phyloP scores from a whole-genome alignment of 2,329 filamentous ascomycete species.

The Domatiomyces globalis region DNA sequence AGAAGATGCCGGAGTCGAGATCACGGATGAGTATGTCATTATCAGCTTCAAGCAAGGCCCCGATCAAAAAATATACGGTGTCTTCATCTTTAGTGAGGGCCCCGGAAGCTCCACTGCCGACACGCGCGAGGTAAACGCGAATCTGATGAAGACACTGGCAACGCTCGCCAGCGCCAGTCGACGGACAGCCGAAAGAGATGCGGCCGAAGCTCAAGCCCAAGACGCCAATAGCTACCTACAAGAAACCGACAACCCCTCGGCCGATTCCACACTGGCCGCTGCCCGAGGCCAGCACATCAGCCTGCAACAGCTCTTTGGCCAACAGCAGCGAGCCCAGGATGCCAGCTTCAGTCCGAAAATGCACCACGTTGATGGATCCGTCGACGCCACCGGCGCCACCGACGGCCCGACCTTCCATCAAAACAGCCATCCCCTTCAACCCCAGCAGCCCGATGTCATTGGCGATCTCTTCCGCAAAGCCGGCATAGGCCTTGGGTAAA shows the following conservation, averaged over 20 bases:
- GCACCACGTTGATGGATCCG: constrained; percentile 23
- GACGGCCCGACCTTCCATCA: background rate
- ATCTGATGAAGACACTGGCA: constrained; percentile 43
- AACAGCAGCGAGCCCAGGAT: constrained; percentile 40
- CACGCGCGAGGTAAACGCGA: constrained; percentile 37
- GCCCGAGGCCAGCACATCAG: constrained; percentile 41
- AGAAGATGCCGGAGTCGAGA: constrained; percentile 48
- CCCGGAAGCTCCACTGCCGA: constrained; percentile 41
- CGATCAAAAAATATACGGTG: constrained; percentile 37
- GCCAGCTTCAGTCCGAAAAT: constrained; percentile 37
- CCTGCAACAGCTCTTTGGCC: constrained; percentile 40
- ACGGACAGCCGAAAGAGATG: constrained; percentile 28
- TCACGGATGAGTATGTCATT: constrained; percentile 48
- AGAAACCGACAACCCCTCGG: constrained; percentile 24
- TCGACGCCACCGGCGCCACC: background rate
- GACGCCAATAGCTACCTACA: constrained; percentile 23
- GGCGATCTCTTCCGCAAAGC: constrained; percentile 31
- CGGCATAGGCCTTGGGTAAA: constrained; percentile 21
- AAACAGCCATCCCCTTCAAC: constrained; percentile 6
- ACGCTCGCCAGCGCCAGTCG: constrained; percentile 37
- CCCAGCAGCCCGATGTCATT: constrained; percentile 24
- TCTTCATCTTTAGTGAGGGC: constrained; percentile 52
- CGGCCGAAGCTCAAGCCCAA: constrained; percentile 20
- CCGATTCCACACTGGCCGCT: constrained; percentile 15
- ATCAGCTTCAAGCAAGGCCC: constrained; percentile 30